Evolutionary conservation across 331 rosid species (phyloP).

Genomic region (Quercus tomentella): DNA sequence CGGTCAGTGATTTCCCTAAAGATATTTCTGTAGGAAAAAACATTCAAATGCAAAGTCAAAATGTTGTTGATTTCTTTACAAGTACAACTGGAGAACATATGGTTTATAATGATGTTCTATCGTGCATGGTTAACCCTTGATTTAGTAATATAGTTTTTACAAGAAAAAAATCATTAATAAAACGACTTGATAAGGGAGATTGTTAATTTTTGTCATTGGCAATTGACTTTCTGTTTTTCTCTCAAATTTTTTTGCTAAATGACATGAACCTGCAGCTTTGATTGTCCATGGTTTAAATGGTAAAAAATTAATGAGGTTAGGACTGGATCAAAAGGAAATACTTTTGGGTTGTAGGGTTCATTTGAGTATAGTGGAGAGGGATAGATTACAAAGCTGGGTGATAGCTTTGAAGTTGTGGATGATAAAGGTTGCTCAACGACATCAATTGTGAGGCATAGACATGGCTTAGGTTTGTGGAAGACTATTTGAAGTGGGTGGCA

Average conservation of each 20-base stretch:
- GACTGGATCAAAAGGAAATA: neutral
- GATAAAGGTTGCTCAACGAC: neutral
- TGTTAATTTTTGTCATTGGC: neutral
- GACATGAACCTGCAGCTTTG: neutral
- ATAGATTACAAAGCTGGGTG: neutral
- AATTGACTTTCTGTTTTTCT: neutral
- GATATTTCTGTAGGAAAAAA: neutral
- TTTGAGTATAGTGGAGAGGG: neutral
- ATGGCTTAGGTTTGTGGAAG: too few relatives aligned
- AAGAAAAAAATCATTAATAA: neutral
- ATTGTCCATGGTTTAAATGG: neutral
- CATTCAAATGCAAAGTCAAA: neutral
- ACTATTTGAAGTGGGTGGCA: too few relatives aligned
- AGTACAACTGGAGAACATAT: neutral
- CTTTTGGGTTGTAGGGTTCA: neutral
- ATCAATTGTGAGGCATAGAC: neutral
- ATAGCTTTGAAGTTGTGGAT: neutral
- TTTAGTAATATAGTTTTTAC: neutral
- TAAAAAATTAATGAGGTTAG: neutral
- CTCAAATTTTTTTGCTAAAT: neutral
- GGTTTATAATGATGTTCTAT: neutral
- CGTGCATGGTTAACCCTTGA: neutral
- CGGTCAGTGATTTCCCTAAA: constrained; percentile 1
- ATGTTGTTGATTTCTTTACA: neutral
- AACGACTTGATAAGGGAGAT: neutral